Percentiles rank a stretch among this genome's conserved stretches.
Evolutionary conservation across 345 rosid species (phyloP).

Genomic region (Eucalyptus sp.): DNA sequence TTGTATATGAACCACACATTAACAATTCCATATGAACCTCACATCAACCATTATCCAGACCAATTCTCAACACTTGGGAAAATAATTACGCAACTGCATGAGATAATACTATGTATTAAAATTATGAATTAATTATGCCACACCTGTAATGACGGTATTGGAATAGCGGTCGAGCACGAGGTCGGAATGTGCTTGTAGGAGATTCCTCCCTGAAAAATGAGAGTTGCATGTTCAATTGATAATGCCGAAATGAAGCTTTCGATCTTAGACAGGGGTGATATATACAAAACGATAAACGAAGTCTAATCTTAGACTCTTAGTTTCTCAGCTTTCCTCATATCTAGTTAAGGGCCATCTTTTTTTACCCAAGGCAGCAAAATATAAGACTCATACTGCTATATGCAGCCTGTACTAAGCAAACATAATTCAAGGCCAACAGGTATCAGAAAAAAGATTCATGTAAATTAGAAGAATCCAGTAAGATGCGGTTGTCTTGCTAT

Average conservation of each 20-base stretch:
- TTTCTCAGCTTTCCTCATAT: background rate
- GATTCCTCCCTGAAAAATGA: conserved; percentile 75
- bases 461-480: background rate
- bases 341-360: background rate
- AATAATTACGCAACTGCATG: background rate
- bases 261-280: background rate
- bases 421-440: background rate
- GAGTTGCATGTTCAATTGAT: background rate
- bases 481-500: background rate
- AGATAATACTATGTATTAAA: background rate
- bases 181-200: conserved; percentile 81
- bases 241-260: background rate
- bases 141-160: conserved; percentile 98
- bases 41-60: background rate
- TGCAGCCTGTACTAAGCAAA: background rate
- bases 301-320: background rate
- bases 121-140: background rate
- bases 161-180: conserved; percentile 88
- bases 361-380: background rate
- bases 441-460: background rate
- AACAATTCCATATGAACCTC: background rate
- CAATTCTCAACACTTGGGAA: background rate
- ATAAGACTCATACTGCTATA: background rate
- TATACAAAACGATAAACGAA: background rate
- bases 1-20: background rate